phyloP scores from a whole-genome alignment of 768 basidiomycete genomes.

The Multifurca ochricompacta region DNA sequence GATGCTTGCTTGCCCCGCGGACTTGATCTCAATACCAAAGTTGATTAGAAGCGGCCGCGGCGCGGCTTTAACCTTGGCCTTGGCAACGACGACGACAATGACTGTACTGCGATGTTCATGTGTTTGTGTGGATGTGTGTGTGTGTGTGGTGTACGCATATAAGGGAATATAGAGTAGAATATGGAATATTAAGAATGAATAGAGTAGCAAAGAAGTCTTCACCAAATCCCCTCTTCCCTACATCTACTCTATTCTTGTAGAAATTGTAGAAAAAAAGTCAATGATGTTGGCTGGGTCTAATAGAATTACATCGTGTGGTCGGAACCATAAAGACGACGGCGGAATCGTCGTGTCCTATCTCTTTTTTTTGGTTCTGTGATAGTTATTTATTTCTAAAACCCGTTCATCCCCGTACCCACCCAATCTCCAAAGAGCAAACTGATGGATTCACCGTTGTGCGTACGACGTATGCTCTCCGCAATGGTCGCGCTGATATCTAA shows the following conservation, averaged over 20 bases:
- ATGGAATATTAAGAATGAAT: too few species aligned
- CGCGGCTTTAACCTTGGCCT: too few species aligned
- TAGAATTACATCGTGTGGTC: background rate
- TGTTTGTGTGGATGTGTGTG: too few species aligned
- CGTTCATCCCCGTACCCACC: conserved; percentile 36
- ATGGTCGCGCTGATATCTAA: conserved; percentile 90
- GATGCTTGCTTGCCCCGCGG: too few species aligned
- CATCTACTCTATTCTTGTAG: too few species aligned
- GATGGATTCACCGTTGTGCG: conserved; percentile 91
- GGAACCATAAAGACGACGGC: background rate
- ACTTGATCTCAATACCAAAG: too few species aligned
- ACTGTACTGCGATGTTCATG: too few species aligned
- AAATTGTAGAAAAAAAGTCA: too few species aligned
- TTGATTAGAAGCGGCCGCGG: too few species aligned
- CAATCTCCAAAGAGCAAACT: conserved; percentile 82
- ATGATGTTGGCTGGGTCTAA: background rate
- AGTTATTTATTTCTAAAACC: background rate
- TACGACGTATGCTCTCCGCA: conserved; percentile 92
- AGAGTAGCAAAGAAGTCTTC: background rate
- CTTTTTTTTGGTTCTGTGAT: background rate
- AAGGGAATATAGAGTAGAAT: background rate
- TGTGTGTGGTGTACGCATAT: background rate
- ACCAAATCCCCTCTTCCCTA: too few species aligned
- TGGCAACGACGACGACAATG: too few species aligned
- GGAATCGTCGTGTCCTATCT: background rate